Conservation (phyloP, 768 basidiomycete genomes). For the Fomitopsis pulvina region DNA sequence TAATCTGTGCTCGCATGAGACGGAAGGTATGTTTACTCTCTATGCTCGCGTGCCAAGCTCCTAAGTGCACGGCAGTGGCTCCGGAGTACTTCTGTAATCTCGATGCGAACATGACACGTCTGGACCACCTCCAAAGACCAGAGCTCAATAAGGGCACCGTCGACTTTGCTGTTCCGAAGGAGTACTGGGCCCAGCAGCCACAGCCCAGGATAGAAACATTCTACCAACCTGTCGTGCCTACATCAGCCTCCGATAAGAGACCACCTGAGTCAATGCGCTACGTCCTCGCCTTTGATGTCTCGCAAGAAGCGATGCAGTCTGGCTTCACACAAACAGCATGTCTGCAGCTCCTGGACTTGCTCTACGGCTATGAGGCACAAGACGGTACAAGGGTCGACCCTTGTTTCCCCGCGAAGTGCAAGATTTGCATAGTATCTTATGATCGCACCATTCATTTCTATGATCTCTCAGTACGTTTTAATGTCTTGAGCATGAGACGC, state of each 20-base stretch:
- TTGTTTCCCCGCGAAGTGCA: conserved; percentile 47
- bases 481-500: background rate
- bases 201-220: conserved; percentile 45
- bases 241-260: conserved; percentile 34
- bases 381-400: conserved; percentile 35
- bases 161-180: conserved; percentile 72
- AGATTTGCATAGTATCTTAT: conserved; percentile 78
- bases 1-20: conserved; percentile 81
- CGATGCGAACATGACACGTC: conserved; percentile 66
- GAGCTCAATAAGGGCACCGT: conserved; percentile 90
- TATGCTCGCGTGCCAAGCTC: background rate
- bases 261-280: conserved; percentile 62
- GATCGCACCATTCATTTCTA: conserved; percentile 82
- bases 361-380: conserved; percentile 51
- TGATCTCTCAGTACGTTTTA: conserved; percentile 68
- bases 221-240: conserved; percentile 46
- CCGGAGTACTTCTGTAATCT: conserved; percentile 81
- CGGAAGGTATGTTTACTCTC: conserved; percentile 56
- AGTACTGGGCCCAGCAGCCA: conserved; percentile 82
- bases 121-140: conserved; percentile 76
- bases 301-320: conserved; percentile 53
- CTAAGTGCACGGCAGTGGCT: conserved; percentile 42
- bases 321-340: conserved; percentile 71
- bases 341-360: conserved; percentile 46
- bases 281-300: conserved; percentile 87